Conservation (phyloP, 2,329 filamentous ascomycete species). For the Aspergillus luchuensis region DNA sequence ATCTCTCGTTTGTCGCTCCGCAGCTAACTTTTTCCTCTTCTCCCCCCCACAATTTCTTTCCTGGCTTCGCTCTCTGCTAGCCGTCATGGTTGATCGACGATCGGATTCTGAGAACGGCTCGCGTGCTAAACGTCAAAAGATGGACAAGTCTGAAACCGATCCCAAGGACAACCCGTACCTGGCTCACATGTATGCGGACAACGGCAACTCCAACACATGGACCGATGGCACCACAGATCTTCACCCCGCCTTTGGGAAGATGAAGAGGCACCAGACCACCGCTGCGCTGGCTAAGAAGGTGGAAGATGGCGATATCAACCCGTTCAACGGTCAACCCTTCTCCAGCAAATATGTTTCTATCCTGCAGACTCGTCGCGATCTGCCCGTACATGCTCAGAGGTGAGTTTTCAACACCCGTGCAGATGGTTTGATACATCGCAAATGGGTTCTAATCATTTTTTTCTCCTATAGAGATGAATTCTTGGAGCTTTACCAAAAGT, state of each 20-base stretch:
- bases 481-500: constrained; percentile 85
- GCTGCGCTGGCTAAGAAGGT: constrained; percentile 69
- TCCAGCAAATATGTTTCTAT: constrained; percentile 89
- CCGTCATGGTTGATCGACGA: constrained; percentile 60
- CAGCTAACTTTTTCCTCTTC: constrained; percentile 11
- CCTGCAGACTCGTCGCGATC: constrained; percentile 75
- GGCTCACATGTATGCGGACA: constrained; percentile 75
- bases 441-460: background rate
- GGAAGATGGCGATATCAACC: constrained; percentile 80
- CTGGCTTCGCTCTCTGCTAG: constrained; percentile 12
- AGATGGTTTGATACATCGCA: background rate
- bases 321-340: constrained; percentile 77
- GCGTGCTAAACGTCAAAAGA: constrained; percentile 59
- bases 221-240: constrained; percentile 25
- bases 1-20: constrained; percentile 15
- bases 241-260: constrained; percentile 60
- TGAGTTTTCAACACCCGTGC: constrained; percentile 43
- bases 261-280: constrained; percentile 80
- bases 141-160: constrained; percentile 50
- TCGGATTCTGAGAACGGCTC: constrained; percentile 53
- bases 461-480: constrained; percentile 72
- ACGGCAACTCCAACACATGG: constrained; percentile 30
- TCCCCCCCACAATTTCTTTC: constrained; percentile 4
- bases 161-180: constrained; percentile 80
- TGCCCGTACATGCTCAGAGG: constrained; percentile 91